Conservation (phyloP, 176 grass and related monocot genomes). For the Bothriochloa decipiens region DNA sequence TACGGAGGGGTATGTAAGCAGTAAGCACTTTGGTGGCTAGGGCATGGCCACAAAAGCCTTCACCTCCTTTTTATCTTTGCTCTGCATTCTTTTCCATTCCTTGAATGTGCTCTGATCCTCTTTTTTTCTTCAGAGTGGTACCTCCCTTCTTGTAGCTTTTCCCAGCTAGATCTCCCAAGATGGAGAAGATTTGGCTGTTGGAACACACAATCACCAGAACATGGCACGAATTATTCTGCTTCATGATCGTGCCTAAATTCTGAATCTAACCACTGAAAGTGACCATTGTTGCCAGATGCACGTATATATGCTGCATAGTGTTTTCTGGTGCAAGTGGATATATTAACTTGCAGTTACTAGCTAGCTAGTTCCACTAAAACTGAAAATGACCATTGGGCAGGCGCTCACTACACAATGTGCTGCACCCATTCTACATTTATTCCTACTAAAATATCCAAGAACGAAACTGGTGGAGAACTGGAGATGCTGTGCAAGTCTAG, state of each 20-base stretch:
- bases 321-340: background rate
- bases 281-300: background rate
- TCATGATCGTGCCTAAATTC: background rate
- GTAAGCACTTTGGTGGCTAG: constrained; percentile 2
- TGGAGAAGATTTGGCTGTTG: background rate
- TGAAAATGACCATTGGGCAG: constrained; percentile 19
- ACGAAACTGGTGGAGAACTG: background rate
- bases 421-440: background rate
- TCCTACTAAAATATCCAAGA: background rate
- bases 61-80: background rate
- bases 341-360: background rate
- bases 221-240: background rate
- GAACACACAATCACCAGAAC: background rate
- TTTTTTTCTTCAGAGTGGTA: background rate
- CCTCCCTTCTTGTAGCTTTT: constrained; percentile 10
- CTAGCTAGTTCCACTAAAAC: constrained; percentile 13
- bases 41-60: background rate
- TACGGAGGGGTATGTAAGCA: background rate
- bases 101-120: background rate
- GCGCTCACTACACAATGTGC: constrained; percentile 22
- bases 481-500: background rate
- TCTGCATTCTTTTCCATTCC: background rate
- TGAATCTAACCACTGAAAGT: background rate
- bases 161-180: background rate
- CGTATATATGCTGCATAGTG: background rate